phyloP scores from a whole-genome alignment of 306 rosid genomes.

The Begonia fuchsioides region DNA sequence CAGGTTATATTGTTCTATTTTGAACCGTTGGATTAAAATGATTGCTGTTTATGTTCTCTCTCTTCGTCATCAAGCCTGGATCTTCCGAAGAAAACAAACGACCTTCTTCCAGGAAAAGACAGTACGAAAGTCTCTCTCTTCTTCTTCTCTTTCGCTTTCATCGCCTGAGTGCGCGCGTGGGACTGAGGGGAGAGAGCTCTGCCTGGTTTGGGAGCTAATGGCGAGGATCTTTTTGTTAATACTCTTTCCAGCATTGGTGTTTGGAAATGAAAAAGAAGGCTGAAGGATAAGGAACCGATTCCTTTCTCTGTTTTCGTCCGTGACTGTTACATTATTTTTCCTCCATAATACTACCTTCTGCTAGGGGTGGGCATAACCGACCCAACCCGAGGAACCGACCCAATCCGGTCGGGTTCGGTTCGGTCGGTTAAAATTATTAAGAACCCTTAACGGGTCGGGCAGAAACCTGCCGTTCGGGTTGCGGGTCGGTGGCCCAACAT shows the following conservation, averaged over 20 bases:
- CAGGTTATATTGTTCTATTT: too few species aligned
- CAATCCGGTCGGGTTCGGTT: too few species aligned
- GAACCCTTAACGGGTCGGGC: too few species aligned
- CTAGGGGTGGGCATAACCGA: too few species aligned
- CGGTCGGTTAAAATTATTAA: too few species aligned
- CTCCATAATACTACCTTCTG: too few species aligned
- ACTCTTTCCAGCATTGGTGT: conserved; percentile 28
- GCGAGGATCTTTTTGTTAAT: conserved; percentile 9
- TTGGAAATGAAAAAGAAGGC: conserved; percentile 8
- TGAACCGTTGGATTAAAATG: too few species aligned
- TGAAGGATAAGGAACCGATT: conserved; percentile 19
- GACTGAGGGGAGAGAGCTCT: background rate
- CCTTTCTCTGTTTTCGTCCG: background rate
- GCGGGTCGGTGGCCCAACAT: too few species aligned
- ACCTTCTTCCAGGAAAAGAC: background rate
- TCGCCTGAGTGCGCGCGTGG: background rate
- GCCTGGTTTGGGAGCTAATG: conserved; percentile 8
- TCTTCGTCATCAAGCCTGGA: background rate
- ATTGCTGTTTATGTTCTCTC: background rate
- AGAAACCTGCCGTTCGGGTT: too few species aligned
- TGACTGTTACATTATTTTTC: background rate
- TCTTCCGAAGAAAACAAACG: background rate
- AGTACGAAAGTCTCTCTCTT: background rate
- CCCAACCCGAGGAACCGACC: too few species aligned
- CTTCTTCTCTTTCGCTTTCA: background rate